A percentile compares a stretch with the other conserved stretches of the same genome.
Conservation (phyloP, 176 grass and related monocot species). For the Aegilops umbellulata region DNA sequence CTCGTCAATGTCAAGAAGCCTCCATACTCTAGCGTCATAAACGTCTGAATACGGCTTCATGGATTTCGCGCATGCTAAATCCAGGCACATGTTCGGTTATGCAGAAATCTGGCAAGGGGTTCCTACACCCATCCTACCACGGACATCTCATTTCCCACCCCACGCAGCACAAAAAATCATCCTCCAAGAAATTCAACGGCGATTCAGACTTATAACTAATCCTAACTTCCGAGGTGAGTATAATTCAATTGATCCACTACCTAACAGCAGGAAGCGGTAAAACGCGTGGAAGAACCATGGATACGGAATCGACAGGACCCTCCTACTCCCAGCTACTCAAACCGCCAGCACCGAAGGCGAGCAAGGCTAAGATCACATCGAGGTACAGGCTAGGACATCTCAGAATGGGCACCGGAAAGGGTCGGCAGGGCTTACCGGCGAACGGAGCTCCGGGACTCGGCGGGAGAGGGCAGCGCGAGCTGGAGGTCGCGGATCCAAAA, state of each 20-base stretch:
- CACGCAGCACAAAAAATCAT: not conserved
- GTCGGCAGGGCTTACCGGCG: not conserved
- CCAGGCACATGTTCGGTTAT: not conserved
- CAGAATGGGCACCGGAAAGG: not conserved
- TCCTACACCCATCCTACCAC: not conserved
- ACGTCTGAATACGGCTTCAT: not conserved
- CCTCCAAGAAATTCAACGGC: not conserved
- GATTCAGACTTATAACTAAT: too few relatives aligned
- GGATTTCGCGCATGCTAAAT: not conserved
- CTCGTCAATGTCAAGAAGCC: not conserved
- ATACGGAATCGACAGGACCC: not conserved
- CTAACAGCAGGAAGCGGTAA: not conserved
- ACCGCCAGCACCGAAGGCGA: not conserved
- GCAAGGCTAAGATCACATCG: not conserved
- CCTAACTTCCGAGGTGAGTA: too few relatives aligned
- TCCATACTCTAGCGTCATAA: not conserved
- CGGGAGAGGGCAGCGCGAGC: not conserved
- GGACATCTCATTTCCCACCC: not conserved
- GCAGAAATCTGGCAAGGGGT: not conserved
- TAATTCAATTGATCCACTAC: too few relatives aligned
- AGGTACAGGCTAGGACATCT: not conserved
- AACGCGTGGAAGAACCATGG: not conserved
- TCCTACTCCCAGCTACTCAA: not conserved
- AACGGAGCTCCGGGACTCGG: not conserved
- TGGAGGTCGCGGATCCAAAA: not conserved